A percentile compares a stretch with the other conserved stretches of the same genome.
Evolutionary conservation across 2,329 filamentous ascomycete species (phyloP).

Genomic region (Fusarium annulatum): DNA sequence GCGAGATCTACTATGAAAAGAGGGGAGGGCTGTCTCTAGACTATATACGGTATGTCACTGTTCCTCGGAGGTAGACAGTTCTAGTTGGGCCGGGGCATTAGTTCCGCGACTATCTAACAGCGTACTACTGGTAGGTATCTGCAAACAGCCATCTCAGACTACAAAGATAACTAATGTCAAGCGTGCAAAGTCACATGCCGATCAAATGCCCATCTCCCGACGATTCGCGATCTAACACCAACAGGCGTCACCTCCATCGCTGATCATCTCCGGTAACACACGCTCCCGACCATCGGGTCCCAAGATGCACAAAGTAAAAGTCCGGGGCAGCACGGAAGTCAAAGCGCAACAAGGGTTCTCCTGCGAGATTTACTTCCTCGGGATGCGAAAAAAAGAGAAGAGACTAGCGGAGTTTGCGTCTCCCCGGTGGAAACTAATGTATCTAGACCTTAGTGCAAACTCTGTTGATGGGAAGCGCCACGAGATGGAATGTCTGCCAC

Average conservation of each 20-base stretch:
- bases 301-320: neutral
- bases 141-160: neutral
- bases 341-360: neutral
- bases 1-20: neutral
- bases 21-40: neutral
- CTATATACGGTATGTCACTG: neutral
- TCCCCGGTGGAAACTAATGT: neutral
- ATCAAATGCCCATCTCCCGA: neutral
- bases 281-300: neutral
- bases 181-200: neutral
- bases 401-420: neutral
- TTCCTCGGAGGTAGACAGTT: neutral
- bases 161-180: neutral
- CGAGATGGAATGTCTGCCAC: neutral
- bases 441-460: neutral
- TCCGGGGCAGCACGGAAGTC: slow-evolving; percentile 2
- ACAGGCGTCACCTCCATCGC: neutral
- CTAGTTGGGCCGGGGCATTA: neutral
- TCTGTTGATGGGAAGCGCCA: neutral
- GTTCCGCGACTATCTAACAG: neutral
- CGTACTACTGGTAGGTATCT: neutral
- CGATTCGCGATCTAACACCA: neutral
- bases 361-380: neutral
- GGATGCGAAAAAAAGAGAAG: neutral
- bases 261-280: neutral